Conservation (phyloP, 2,329 filamentous ascomycete genomes). For the Alternaria triticina region DNA sequence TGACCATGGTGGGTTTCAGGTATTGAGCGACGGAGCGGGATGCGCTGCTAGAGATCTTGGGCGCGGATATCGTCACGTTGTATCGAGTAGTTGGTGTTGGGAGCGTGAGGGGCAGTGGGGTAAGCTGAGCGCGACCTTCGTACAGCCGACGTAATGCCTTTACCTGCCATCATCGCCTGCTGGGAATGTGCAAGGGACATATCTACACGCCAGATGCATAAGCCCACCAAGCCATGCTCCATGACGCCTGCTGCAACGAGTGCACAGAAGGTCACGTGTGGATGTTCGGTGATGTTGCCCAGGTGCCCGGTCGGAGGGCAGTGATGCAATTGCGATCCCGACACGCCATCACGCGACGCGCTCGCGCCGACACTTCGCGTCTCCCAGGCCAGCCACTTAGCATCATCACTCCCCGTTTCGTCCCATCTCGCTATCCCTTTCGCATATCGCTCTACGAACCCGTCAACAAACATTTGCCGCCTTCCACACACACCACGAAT, state of each 20-base stretch:
- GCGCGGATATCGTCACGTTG: not conserved
- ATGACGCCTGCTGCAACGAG: not conserved
- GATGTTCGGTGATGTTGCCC: not conserved
- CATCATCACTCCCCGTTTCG: slow-evolving; percentile 22
- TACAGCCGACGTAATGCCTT: slow-evolving; percentile 12
- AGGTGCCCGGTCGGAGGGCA: not conserved
- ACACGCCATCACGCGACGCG: slow-evolving; percentile 12
- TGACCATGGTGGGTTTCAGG: slow-evolving; percentile 33
- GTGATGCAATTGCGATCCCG: not conserved
- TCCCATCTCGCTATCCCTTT: slow-evolving; percentile 7
- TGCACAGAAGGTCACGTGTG: not conserved
- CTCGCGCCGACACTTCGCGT: slow-evolving; percentile 13
- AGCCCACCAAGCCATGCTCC: not conserved
- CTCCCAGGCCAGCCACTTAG: slow-evolving; percentile 33
- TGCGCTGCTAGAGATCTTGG: not conserved
- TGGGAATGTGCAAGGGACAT: not conserved
- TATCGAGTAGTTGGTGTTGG: not conserved
- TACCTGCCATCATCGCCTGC: not conserved
- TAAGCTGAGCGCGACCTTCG: slow-evolving; percentile 3
- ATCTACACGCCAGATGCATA: too few species aligned
- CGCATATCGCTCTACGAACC: not conserved
- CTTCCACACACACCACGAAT: not conserved
- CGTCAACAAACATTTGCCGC: not conserved
- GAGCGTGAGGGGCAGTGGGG: slow-evolving; percentile 8
- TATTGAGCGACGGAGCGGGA: not conserved